Base-by-base conservation (phyloP, 2,329 filamentous ascomycete species). In the Talaromyces sp. region DNA sequence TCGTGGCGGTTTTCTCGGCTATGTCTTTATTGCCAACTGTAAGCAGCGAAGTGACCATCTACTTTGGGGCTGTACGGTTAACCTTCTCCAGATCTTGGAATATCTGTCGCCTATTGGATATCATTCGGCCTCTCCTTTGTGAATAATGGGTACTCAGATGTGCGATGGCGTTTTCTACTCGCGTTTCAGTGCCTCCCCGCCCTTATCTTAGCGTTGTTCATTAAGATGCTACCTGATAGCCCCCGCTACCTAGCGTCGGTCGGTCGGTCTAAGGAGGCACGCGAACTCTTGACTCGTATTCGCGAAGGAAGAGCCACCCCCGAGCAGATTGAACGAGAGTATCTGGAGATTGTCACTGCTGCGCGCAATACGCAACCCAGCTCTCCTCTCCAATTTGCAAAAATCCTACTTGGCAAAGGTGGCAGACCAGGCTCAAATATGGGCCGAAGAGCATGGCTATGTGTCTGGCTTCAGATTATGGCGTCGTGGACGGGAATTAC, bases 21-120 rank as follows among this genome's bases (percentile, higher is more conserved):
- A 79, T 49, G 77, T 80, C 40, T 82, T 82, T 62, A 76, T 81
- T 47, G 78, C 79, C 35, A 81, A 82, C 60, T 81, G 67, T 70
- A 53, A 55, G 65, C 29, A 10, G 16, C 16, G 10, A n/a, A 44
- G 17, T 4, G 11, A 19, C 4, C 22, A 10, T 13, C 4, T 14
- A 5, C 16, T 3, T 0, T 8, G 19, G 10, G n/a, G 42, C 22
- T n/a, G 9, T 36, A 17, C 37, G 41, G 32, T 43, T 40, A 39
- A 35, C 44, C 61, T 24, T 60, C 27, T 17, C 36, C 16, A 71
- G 68, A 80, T 54, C 70, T 81, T 3, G 79, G 80, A 20, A 80
- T 82, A 41, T 74, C 70, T 10, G 42, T 70, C 13, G 69, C 70
- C 3, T 72, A 72, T 50, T 72, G 70, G 70, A 46, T 72, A n/a